A percentile compares a stretch with the other conserved stretches of the same genome.
Conservation (phyloP, 371 early-diverging fungal genomes). For the Circinella umbellata region DNA sequence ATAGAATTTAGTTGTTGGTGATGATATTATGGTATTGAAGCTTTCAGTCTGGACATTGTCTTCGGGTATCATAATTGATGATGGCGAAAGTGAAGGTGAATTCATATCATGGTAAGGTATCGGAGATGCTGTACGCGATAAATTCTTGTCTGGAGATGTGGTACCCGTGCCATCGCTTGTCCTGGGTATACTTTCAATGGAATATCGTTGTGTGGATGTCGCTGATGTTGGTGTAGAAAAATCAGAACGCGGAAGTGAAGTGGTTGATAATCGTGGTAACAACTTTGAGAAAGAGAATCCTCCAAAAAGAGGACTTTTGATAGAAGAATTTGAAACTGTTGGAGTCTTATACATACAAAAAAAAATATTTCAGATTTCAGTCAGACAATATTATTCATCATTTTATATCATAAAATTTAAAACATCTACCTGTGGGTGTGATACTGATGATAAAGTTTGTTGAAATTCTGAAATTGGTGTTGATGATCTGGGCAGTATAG, state of each 20-base stretch:
- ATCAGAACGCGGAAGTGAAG: neutral
- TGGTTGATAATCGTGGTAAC: neutral
- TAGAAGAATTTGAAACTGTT: neutral
- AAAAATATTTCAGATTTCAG: no score
- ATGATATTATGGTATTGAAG: no score
- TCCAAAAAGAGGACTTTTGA: constrained; percentile 8
- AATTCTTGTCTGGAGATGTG: neutral
- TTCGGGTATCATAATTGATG: neutral
- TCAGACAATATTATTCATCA: no score
- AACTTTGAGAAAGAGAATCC: constrained; percentile 5
- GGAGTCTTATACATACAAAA: neutral
- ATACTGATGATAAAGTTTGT: neutral
- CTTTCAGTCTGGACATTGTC: neutral
- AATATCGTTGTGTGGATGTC: constrained; percentile 6
- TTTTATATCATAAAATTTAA: no score
- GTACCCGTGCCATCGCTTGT: constrained; percentile 4
- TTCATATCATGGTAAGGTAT: neutral
- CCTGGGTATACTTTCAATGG: constrained; percentile 6
- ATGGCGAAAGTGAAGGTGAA: neutral
- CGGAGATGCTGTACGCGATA: neutral
- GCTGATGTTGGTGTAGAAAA: constrained; percentile 7
- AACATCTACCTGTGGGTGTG: no score
- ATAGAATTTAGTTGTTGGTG: no score
- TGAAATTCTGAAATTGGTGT: neutral
- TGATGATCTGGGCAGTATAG: no score